These are phyloP conservation scores for Suillus occidentalis DNA, from an alignment of 768 basidiomycete species.

Conservation along the genomic window DNA sequence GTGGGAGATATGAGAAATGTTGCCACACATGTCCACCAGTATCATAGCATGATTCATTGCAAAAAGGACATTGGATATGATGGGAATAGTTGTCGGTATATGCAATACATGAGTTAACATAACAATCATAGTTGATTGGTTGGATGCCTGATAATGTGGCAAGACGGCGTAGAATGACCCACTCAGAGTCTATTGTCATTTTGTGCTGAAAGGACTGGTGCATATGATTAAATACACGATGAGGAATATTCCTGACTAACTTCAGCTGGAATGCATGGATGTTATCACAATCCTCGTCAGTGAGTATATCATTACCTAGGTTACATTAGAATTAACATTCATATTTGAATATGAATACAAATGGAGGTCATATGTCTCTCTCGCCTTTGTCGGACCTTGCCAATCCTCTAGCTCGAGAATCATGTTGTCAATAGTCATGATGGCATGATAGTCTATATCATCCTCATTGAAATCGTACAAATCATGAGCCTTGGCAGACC, in stretches of 20 bases:
- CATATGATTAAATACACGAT: slow-evolving; percentile 26
- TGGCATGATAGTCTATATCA: too few species aligned
- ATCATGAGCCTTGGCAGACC: too few species aligned
- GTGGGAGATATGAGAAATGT: slow-evolving; percentile 38
- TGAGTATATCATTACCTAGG: slow-evolving; percentile 21
- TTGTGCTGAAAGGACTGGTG: slow-evolving; percentile 24
- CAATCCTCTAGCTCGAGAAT: too few species aligned
- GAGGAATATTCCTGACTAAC: slow-evolving; percentile 27
- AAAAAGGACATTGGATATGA: slow-evolving; percentile 34
- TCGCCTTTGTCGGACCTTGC: too few species aligned
- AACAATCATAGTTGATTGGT: slow-evolving; percentile 32
- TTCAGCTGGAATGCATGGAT: slow-evolving; percentile 28
- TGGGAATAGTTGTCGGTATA: slow-evolving; percentile 5
- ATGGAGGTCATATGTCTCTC: too few species aligned
- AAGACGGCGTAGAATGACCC: slow-evolving; percentile 22
- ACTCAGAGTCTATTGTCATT: slow-evolving; percentile 27
- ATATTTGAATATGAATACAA: too few species aligned
- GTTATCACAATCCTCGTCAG: slow-evolving; percentile 26
- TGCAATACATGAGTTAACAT: slow-evolving; percentile 24
- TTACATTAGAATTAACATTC: neutral
- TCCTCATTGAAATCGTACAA: too few species aligned
- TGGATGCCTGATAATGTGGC: slow-evolving; percentile 22
- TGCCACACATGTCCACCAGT: slow-evolving; percentile 21
- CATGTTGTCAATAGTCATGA: too few species aligned
- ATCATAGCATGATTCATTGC: slow-evolving; percentile 30